A percentile compares a stretch with the other conserved stretches of the same genome.
Conservation (phyloP, 768 basidiomycete genomes). For the Russula virescens region DNA sequence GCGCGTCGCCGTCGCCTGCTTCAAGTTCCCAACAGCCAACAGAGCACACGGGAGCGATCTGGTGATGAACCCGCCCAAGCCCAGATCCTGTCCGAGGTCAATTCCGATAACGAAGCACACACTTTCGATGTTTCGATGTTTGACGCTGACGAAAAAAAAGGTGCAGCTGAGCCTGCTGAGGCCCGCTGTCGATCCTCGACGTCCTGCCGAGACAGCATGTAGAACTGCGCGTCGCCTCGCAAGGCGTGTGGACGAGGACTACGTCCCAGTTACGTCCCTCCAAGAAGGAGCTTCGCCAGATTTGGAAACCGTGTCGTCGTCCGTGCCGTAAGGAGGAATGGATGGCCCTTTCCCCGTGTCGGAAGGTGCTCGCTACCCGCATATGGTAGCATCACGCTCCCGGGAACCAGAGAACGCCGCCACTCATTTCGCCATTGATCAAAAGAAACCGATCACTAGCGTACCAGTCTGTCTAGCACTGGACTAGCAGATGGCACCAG, state of each 20-base stretch:
- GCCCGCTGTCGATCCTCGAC: constrained; percentile 68
- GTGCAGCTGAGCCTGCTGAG: constrained; percentile 59
- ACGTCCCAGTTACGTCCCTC: constrained; percentile 63
- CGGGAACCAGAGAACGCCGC: constrained; percentile 36
- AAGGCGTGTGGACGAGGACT: constrained; percentile 68
- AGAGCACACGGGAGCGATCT: too few relatives aligned
- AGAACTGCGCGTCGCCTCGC: constrained; percentile 70
- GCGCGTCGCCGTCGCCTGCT: too few relatives aligned
- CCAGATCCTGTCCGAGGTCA: constrained; percentile 68
- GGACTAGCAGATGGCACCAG: constrained; percentile 97
- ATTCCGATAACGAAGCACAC: constrained; percentile 46
- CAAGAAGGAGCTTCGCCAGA: constrained; percentile 54
- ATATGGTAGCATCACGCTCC: background rate
- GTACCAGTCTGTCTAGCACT: constrained; percentile 84
- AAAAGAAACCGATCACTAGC: constrained; percentile 74
- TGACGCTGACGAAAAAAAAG: too few relatives aligned
- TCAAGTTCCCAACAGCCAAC: too few relatives aligned
- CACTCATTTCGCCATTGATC: constrained; percentile 77
- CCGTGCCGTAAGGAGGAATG: constrained; percentile 34
- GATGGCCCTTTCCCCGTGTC: constrained; percentile 54
- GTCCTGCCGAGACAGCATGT: constrained; percentile 75
- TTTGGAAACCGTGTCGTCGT: constrained; percentile 51
- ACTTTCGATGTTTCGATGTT: too few relatives aligned
- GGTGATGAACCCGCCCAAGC: constrained; percentile 78
- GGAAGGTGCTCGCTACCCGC: background rate